Conservation (phyloP, 1,139 yeast species). For the Yamadazyma triangularis region DNA sequence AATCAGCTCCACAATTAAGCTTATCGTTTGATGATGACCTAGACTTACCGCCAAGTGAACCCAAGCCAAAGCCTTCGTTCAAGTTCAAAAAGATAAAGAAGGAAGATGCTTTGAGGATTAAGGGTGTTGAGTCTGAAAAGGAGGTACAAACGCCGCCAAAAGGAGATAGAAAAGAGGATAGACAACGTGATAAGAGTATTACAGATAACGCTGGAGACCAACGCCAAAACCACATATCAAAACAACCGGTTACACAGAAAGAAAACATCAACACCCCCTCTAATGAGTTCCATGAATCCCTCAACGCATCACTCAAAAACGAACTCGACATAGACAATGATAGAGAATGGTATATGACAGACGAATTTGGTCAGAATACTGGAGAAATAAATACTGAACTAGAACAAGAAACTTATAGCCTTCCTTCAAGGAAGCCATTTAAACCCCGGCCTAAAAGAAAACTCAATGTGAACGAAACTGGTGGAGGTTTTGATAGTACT, state of each 20-base stretch:
- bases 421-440: too few species aligned
- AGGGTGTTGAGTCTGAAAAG: constrained; percentile 9
- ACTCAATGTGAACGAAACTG: constrained; percentile 10
- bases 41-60: constrained; percentile 4
- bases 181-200: too few species aligned
- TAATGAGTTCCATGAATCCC: too few species aligned
- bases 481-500: constrained; percentile 26
- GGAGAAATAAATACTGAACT: not conserved
- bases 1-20: not conserved
- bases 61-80: constrained; percentile 5
- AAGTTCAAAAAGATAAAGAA: constrained; percentile 40
- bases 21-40: constrained; percentile 11
- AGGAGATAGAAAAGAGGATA: too few species aligned
- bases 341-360: constrained; percentile 45
- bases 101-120: constrained; percentile 35
- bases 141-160: too few species aligned
- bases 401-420: constrained; percentile 1
- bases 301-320: too few species aligned
- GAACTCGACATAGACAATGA: constrained; percentile 21
- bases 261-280: not conserved
- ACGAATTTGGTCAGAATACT: constrained; percentile 25
- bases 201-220: too few species aligned
- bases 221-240: too few species aligned
- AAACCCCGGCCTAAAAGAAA: not conserved
- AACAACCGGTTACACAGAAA: not conserved